A percentile compares a stretch with the other conserved stretches of the same genome.
Evolutionary conservation across 2,329 filamentous ascomycete species (phyloP).

Genomic region (Ceratocystis smalleyi): DNA sequence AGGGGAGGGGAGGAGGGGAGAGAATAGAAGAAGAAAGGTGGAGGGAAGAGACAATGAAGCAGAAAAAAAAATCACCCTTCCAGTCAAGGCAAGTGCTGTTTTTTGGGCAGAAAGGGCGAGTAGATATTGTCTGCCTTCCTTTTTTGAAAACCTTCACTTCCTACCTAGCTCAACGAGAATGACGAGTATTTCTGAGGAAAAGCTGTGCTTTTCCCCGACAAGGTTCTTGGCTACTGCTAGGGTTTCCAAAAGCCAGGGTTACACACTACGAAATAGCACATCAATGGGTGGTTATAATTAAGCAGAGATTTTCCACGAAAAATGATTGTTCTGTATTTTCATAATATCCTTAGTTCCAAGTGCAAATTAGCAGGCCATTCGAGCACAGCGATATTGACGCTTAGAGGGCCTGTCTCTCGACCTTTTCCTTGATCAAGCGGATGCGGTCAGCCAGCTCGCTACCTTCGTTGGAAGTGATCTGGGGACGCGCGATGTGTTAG

Average conservation of each 20-base stretch:
- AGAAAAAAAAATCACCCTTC: not conserved
- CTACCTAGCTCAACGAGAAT: not conserved
- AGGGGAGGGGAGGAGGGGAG: not conserved
- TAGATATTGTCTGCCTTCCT: not conserved
- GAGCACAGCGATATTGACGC: not conserved
- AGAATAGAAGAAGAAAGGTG: not conserved
- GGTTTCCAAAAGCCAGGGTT: not conserved
- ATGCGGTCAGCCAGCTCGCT: conserved; percentile 81
- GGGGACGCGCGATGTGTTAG: not conserved
- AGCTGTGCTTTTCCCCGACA: no score
- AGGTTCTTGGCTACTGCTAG: no score
- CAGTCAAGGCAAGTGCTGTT: not conserved
- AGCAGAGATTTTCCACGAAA: conserved; percentile 7
- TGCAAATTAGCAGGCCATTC: not conserved
- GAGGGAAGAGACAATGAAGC: not conserved
- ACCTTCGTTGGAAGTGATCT: conserved; percentile 81
- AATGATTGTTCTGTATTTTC: conserved; percentile 7
- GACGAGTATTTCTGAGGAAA: no score
- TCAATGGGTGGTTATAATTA: not conserved
- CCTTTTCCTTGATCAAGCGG: conserved; percentile 78
- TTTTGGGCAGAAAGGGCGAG: not conserved
- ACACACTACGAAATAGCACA: no score
- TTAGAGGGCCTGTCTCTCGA: conserved; percentile 90
- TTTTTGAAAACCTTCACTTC: not conserved
- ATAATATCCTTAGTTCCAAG: conserved; percentile 5